Evolutionary conservation across 1,139 yeast genomes (phyloP), one percentile per base, ranked within the genome.

Genomic region (Kluyveromyces sp.): DNA sequence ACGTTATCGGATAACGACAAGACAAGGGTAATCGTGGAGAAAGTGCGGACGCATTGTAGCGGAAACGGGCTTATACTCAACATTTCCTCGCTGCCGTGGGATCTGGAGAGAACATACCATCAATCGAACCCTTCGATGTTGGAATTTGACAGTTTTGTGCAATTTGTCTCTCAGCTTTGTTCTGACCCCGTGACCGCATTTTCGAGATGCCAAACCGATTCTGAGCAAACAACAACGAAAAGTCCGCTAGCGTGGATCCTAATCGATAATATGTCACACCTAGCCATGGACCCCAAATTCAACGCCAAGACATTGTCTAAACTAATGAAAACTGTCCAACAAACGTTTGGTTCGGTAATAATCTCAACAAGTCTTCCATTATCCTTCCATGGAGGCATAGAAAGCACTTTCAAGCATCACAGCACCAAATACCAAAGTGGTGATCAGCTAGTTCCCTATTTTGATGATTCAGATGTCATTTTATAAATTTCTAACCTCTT

Each of bases 301-400:
- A 27, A 41, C 38, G 25, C 43, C 15, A 31, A 49, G 26, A 30
- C 45, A 3, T 42, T 62, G 30, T 37, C 49, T 7, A 56, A 50
- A 38, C 33, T 54, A 7, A 50, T 61, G 15, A 52, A 49, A 39
- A 40, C 47, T 31, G 47, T 61, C 25, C 51, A 58, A 30, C 46
- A 46, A 26, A 50, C 54, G 6, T 57, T 54, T 39, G 67, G 67
- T 2, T 59, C 64, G 48, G 59, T 60, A 58, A 44, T 57, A 4
- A 42, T 61, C 25, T 59, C 64, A 2, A 48, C 51, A 1, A 56
- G 65, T 37, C 60, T 54, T 41, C 63, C 63, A 7, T 50, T 58
- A 4, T 63, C 59, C 39, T 62, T 53, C 45, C 58, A 59, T 46
- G 53, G 57, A 34, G 65, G 64, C 32, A 55, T 60, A 5, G 64